Conservation (phyloP, 2,329 filamentous ascomycete species). For the Talaromyces verruculosus region DNA sequence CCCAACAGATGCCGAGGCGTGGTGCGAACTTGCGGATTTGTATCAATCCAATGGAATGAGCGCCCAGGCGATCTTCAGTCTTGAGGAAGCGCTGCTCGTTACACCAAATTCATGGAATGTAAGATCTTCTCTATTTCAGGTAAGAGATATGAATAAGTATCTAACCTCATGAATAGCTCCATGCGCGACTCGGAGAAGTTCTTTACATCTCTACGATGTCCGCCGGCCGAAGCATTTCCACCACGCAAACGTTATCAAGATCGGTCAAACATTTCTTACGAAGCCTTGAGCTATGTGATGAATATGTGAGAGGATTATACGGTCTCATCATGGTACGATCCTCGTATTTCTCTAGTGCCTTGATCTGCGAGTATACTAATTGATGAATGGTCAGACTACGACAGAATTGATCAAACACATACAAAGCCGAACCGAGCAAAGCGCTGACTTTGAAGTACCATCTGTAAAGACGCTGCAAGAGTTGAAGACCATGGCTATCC, state of each 20-base stretch:
- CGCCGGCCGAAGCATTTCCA: constrained; percentile 37
- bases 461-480: constrained; percentile 32
- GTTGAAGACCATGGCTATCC: constrained; percentile 39
- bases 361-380: background rate
- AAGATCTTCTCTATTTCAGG: constrained; percentile 37
- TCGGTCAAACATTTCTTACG: constrained; percentile 82
- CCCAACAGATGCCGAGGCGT: constrained; percentile 88
- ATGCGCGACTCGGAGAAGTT: constrained; percentile 82
- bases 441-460: constrained; percentile 22
- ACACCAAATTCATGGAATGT: constrained; percentile 95
- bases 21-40: constrained; percentile 86
- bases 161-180: constrained; percentile 58
- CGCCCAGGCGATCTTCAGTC: constrained; percentile 77
- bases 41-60: constrained; percentile 79
- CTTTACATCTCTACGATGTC: constrained; percentile 63
- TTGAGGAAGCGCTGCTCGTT: constrained; percentile 86
- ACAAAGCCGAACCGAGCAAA: constrained; percentile 21
- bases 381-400: constrained; percentile 16
- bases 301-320: constrained; percentile 89
- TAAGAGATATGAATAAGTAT: constrained; percentile 9
- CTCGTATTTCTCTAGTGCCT: background rate
- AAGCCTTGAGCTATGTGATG: constrained; percentile 89
- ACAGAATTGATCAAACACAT: constrained; percentile 29
- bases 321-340: constrained; percentile 73
- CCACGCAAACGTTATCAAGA: constrained; percentile 61